Base-by-base conservation (phyloP, 192 early-diverging fungal genomes). In the Spinellus fusiger region DNA sequence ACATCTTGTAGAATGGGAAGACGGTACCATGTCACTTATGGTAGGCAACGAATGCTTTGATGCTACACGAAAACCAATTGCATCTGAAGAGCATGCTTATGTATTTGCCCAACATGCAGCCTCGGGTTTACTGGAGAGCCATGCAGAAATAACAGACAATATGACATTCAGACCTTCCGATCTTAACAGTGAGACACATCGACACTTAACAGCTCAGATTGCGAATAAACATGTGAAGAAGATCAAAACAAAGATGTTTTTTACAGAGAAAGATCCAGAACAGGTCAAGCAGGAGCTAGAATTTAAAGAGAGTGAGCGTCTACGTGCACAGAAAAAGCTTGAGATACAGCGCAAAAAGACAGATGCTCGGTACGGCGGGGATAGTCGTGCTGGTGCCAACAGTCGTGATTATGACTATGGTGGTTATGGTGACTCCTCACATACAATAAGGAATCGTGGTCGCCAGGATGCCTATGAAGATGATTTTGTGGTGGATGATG, bases 1-100 rank as follows among this genome's bases (percentile, higher is more conserved):
- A 1, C 83, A 85, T 3, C 63, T 94, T 51, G 80, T 94, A 6
- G 72, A 80, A 32, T 92, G 92, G 92, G 84, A 82, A 12, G 88
- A 94, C 66, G 86, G 84, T 26, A 68, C 79, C 32, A 76, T 80
- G 66, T 89, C 92, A 3, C 61, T 94, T 9, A 70, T 89, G 4
- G 63, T 94, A 22, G 89, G 88, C 12, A 73, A 82, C 31, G 90
- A 94, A 58, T 71, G 83, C 47, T 91, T 89, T 76, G 86, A 89
- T 61, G 83, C 85, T 23, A 71, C 62, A 25, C 52, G 74, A 29
- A 83, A 84, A 20, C 54, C 74, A 7, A 75, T 82, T 46, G 62
- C 54, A 20, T 68, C 78, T 32, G 70, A 79, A 27, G 66, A 73
- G 15, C 80, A 89, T 49, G 77, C 82, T 27, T 93, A 84, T 69